Percentiles rank a stretch among this genome's conserved stretches.
These are phyloP conservation scores for Neurospora tetraspora DNA, from an alignment of 495 filamentous ascomycete species.

Conservation along the genomic window DNA sequence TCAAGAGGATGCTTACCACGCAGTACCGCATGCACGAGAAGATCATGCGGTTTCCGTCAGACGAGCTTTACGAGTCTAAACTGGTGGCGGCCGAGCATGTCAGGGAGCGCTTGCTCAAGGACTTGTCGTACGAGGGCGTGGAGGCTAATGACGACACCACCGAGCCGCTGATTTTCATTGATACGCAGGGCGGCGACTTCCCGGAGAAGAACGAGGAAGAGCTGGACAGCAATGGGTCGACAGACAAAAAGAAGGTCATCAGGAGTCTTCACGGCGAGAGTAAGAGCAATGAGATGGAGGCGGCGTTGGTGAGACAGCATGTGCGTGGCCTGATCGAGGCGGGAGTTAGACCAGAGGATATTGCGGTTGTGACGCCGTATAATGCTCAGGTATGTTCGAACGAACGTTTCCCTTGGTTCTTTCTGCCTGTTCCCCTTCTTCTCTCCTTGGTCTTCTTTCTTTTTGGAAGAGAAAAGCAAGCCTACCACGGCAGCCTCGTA, in stretches of 20 bases:
- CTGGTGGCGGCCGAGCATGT: constrained; percentile 73
- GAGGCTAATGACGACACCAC: constrained; percentile 75
- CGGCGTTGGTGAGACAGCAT: constrained; percentile 65
- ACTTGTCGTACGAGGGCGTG: constrained; percentile 64
- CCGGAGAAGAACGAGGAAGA: constrained; percentile 35
- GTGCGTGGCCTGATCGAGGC: constrained; percentile 64
- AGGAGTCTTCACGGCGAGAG: constrained; percentile 61
- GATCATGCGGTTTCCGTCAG: constrained; percentile 91
- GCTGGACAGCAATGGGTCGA: neutral
- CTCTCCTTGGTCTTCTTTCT: neutral
- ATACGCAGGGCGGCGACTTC: constrained; percentile 92
- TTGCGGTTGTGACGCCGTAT: constrained; percentile 93
- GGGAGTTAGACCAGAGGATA: constrained; percentile 68
- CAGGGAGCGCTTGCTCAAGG: constrained; percentile 59
- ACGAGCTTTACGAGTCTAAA: constrained; percentile 73
- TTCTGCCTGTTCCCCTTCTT: neutral
- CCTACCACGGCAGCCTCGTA: neutral
- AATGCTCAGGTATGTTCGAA: constrained; percentile 64
- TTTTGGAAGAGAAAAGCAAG: neutral
- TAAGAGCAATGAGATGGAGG: constrained; percentile 91
- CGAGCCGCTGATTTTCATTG: constrained; percentile 85
- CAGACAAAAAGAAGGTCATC: constrained; percentile 13
- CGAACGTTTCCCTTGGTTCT: neutral
- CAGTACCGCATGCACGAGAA: constrained; percentile 97
- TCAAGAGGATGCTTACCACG: constrained; percentile 93